Base-by-base conservation (phyloP, 768 basidiomycete species). In the Phaeolepiota aurea region DNA sequence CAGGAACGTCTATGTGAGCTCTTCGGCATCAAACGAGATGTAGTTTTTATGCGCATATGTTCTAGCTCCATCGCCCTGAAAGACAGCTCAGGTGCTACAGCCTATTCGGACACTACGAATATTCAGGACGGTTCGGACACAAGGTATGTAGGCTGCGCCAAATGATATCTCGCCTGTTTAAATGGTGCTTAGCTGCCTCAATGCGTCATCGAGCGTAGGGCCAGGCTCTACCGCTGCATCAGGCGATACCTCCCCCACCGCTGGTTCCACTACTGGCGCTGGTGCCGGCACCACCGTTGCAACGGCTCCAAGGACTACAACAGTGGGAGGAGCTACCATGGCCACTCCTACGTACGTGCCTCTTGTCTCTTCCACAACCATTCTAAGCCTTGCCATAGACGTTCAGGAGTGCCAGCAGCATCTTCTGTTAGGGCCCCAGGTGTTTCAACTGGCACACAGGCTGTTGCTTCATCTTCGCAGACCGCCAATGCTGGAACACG, bases 1-100 rank as follows among this genome's bases (percentile, higher is more conserved):
- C 56, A 1, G 67, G 66, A 16, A 70, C 69, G 12, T 43, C 48
- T 21, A 64, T 82, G 82, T 84, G 49, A 47, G 71, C 59, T 15
- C 15, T n/a, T 14, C 9, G 16, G 12, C 18, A 7, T 16, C 18
- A 9, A 35, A 7, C 16, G 18, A 14, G 9, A 14, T 15, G 37
- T 18, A 25, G 20, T 42, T 5, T 43, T 12, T 46, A 22, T 5
- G 18, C 25, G 21, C 20, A 14, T 30, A 3, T 11, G 2, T 14
- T 47, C 10, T 38, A 87, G 83, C 48, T 72, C 72, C n/a, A 48
- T 74, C 22, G 52, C 52, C 10, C 43, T 82, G 47, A 81, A 77
- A 60, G 84, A 86, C 46, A 59, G 57, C 51, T 73, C 74, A 11
- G 84, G 84, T 12, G 12, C 53, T 1, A 54, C 49, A 5, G 74